Evolutionary conservation across 805 yeast genomes (phyloP).

Genomic region (Ogataea haglerorum): DNA sequence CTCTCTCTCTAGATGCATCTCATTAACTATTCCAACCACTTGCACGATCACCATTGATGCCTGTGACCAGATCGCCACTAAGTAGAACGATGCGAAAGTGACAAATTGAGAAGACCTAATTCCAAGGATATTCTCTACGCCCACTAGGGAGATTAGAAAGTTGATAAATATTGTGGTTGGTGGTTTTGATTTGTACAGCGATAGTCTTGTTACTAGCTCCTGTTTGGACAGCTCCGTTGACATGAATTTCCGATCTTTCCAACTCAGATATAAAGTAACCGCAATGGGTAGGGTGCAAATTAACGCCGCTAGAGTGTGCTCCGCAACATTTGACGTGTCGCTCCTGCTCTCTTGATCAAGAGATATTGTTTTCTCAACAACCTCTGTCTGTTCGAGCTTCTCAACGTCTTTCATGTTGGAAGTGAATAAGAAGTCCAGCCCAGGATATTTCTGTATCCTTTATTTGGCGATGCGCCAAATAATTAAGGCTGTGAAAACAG

Average conservation of each 20-base stretch:
- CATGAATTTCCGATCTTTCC: constrained; percentile 15
- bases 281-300: constrained; percentile 9
- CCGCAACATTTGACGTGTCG: not conserved
- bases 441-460: constrained; percentile 4
- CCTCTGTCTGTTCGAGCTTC: constrained; percentile 2
- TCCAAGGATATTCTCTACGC: constrained; percentile 12
- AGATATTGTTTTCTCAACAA: not conserved
- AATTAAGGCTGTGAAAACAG: not conserved
- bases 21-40: constrained; percentile 7
- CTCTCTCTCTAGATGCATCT: constrained; percentile 8
- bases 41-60: constrained; percentile 16
- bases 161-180: constrained; percentile 12
- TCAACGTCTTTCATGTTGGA: constrained; percentile 6
- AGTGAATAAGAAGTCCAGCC: not conserved
- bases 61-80: constrained; percentile 15
- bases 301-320: constrained; percentile 4
- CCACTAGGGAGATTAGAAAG: constrained; percentile 13
- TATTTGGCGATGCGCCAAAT: constrained; percentile 7
- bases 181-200: constrained; percentile 11
- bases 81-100: constrained; percentile 10
- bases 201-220: constrained; percentile 7
- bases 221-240: constrained; percentile 6
- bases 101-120: constrained; percentile 5
- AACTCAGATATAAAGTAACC: constrained; percentile 10
- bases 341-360: constrained; percentile 4